Percentiles rank a stretch among this genome's conserved stretches.
These are phyloP conservation scores for Ajuga reptans DNA, from an alignment of 305 asterid species.

Conservation along the genomic window DNA sequence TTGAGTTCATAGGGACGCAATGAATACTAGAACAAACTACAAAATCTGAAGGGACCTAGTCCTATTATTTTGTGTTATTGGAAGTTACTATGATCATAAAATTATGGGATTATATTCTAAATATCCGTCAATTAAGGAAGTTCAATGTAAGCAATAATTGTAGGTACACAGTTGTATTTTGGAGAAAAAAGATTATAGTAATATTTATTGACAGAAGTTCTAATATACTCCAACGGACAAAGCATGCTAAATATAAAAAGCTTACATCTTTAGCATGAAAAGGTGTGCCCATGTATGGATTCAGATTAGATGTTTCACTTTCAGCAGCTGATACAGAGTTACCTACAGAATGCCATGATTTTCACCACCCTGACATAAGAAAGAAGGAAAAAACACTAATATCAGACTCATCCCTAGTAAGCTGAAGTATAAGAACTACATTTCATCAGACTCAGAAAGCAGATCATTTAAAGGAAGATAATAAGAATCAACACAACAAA, in stretches of 20 bases:
- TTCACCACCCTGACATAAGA: conserved; percentile 43
- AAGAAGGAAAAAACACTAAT: conserved; percentile 17
- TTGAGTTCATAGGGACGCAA: no score
- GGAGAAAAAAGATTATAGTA: not conserved
- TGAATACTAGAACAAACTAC: no score
- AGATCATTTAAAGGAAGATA: not conserved
- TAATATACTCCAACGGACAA: not conserved
- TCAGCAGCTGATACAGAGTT: conserved; percentile 40
- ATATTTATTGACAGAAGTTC: not conserved
- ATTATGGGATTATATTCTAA: no score
- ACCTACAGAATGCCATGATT: conserved; percentile 35
- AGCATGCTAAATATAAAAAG: conserved; percentile 12
- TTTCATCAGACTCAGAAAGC: conserved; percentile 1
- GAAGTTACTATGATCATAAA: no score
- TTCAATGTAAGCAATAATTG: no score
- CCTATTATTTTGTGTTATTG: no score
- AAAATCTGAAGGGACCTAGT: no score
- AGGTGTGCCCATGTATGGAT: conserved; percentile 35
- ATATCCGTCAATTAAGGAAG: no score
- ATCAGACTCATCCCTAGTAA: conserved; percentile 13
- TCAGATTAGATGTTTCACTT: conserved; percentile 36
- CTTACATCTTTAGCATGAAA: conserved; percentile 47
- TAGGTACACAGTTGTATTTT: not conserved
- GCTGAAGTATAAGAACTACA: conserved; percentile 1
- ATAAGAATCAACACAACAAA: not conserved